Percentiles rank a stretch among this genome's conserved stretches.
These are phyloP conservation scores for Alternaria gaisen DNA, from an alignment of 2,329 filamentous ascomycete genomes.

Conservation along the genomic window DNA sequence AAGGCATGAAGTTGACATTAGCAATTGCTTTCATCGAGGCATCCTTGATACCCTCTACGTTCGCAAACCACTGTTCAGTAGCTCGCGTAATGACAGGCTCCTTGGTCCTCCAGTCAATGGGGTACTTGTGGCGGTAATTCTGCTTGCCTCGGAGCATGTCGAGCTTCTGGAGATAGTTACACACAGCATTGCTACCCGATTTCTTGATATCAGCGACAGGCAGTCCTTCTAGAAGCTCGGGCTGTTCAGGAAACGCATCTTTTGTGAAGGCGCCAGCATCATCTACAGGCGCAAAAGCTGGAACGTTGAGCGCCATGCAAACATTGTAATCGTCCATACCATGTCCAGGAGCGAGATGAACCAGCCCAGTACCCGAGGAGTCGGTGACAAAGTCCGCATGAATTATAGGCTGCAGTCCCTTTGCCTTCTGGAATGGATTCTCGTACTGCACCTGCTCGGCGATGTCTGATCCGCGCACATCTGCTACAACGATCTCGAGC, in stretches of 20 bases:
- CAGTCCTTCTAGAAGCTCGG: slow-evolving; percentile 72
- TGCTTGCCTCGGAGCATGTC: slow-evolving; percentile 72
- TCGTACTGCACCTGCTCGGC: slow-evolving; percentile 69
- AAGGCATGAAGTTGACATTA: slow-evolving; percentile 80
- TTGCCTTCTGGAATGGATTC: slow-evolving; percentile 71
- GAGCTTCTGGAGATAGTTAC: slow-evolving; percentile 68
- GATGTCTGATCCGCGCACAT: slow-evolving; percentile 72
- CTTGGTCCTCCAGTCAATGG: slow-evolving; percentile 98
- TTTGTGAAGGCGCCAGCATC: slow-evolving; percentile 81
- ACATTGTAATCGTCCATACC: slow-evolving; percentile 95
- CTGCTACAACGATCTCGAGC: slow-evolving; percentile 62
- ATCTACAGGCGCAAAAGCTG: slow-evolving; percentile 82
- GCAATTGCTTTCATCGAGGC: slow-evolving; percentile 75
- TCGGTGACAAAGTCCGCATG: slow-evolving; percentile 89
- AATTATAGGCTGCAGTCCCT: slow-evolving; percentile 74
- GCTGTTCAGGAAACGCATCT: slow-evolving; percentile 77
- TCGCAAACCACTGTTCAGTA: slow-evolving; percentile 97
- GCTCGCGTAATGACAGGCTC: slow-evolving; percentile 88
- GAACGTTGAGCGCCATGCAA: slow-evolving; percentile 74
- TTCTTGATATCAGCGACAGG: slow-evolving; percentile 74
- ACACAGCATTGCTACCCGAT: slow-evolving; percentile 64
- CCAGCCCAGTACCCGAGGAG: slow-evolving; percentile 91
- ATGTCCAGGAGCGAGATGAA: slow-evolving; percentile 92
- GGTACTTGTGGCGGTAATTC: slow-evolving; percentile 87
- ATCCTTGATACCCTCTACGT: slow-evolving; percentile 83